phyloP scores from a whole-genome alignment of 352 stramenopile species.

The Phytophthora chlamydospora region DNA sequence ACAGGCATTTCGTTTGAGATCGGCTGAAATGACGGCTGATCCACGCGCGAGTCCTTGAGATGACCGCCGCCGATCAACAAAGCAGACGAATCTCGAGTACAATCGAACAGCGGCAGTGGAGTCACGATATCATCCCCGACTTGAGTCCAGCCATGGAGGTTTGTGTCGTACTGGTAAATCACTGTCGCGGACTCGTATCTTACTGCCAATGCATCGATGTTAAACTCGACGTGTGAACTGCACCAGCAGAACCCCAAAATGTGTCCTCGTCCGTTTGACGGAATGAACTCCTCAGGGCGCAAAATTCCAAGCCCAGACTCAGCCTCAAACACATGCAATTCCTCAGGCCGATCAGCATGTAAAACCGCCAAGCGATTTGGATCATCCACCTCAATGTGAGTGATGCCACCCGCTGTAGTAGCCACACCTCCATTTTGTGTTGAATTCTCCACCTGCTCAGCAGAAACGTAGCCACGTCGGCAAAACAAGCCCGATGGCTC shows the following conservation, averaged over 20 bases:
- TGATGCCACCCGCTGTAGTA: constrained; percentile 34
- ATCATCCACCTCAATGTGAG: constrained; percentile 86
- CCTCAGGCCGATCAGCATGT: constrained; percentile 47
- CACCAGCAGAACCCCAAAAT: constrained; percentile 85
- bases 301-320: constrained; percentile 85
- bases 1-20: constrained; percentile 80
- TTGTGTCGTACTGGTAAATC: constrained; percentile 85
- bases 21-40: constrained; percentile 18
- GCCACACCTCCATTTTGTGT: constrained; percentile 10
- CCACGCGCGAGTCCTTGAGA: constrained; percentile 24
- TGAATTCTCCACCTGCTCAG: constrained; percentile 19
- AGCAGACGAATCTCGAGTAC: constrained; percentile 80
- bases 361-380: constrained; percentile 82
- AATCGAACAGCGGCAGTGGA: constrained; percentile 72
- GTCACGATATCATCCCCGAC: constrained; percentile 69
- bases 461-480: constrained; percentile 41
- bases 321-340: constrained; percentile 76
- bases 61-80: constrained; percentile 72
- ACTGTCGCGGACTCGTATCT: constrained; percentile 71
- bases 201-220: constrained; percentile 78
- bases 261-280: constrained; percentile 54
- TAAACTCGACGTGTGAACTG: constrained; percentile 83
- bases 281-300: constrained; percentile 69
- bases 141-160: constrained; percentile 56
- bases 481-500: constrained; percentile 32